Evolutionary conservation across 192 early-diverging fungal species (phyloP).

Genomic region (Coemansia sp.): DNA sequence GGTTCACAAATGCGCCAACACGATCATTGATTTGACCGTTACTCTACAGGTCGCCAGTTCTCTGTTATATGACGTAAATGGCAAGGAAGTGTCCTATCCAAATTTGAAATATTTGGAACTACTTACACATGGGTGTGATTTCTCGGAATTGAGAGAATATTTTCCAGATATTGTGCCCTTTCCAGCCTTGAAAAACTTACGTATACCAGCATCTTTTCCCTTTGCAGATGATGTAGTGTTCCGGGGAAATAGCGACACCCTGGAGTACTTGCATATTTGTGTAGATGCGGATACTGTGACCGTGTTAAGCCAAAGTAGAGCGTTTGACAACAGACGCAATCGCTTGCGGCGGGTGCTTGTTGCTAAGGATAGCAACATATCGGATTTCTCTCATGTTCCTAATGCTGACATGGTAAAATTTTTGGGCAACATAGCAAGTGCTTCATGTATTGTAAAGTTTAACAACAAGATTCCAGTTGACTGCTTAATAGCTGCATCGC

Average conservation of each 20-base stretch:
- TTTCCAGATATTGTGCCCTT: constrained; percentile 1
- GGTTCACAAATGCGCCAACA: background rate
- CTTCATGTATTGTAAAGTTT: background rate
- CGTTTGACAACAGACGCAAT: background rate
- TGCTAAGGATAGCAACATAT: no score
- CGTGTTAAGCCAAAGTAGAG: background rate
- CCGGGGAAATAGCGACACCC: background rate
- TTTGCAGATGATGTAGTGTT: constrained; percentile 10
- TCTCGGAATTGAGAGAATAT: background rate
- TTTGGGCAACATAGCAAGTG: background rate
- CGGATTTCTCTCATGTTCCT: background rate
- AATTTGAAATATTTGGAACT: background rate
- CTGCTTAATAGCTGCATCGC: background rate
- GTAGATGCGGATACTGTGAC: background rate
- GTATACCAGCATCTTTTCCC: background rate
- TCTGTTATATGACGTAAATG: background rate
- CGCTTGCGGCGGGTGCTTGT: background rate
- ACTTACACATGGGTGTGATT: background rate
- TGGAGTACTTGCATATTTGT: constrained; percentile 1
- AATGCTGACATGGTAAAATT: background rate
- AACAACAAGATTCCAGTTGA: no score
- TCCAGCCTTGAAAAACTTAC: background rate
- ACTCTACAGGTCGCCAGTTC: background rate
- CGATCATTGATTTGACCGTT: background rate
- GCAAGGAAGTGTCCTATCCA: background rate